Base-by-base conservation (phyloP, 2,329 filamentous ascomycete species). In the Penicillium sp. region DNA sequence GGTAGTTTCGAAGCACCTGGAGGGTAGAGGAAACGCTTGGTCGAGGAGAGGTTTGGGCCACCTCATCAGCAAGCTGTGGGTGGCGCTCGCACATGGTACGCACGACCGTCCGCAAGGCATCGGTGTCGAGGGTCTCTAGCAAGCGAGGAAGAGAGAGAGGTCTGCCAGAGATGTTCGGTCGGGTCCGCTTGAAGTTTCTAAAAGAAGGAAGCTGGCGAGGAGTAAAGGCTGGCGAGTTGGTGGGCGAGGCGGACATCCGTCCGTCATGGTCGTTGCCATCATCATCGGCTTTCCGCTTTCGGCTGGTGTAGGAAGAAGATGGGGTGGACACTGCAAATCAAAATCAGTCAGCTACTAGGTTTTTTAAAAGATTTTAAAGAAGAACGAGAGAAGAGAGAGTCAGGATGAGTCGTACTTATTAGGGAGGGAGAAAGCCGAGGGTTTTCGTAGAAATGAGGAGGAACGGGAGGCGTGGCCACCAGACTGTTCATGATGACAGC, bases 181-280 rank as follows among this genome's bases (percentile, higher is more conserved):
- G 83, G 63, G 83, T 78, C 58, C 85, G 81, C 75, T 89, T 89
- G 64, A 79, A 89, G 71, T 90, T 91, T 50, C 86, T 81, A 16
- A 85, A 83, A 62, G 88, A 80, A 53, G 85, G 80, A 27, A 96
- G 84, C 55, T 87, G 81, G 68, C 91, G 85, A 62, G 86, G 79
- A 64, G 88, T 80, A 57, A 90, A 83, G 59, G 90, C 89, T 48
- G 93, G 92, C 39, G 93, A 96, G 75, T 84, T 87, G 58, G 86
- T 84, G 7, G 93, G 93, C 37, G 93, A 97, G 68, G 93, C 88
- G 58, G 89, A 91, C 91, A 98, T 97, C 71, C 92, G 91, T 72
- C 93, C 90, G 71, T 89, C 87, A 62, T 83, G 74, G 65, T 86
- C 84, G 63, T 77, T 76, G 67, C 78, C 76, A 68, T 88, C 86